Evolutionary conservation across 1,284 basidiomycete genomes (phyloP), one percentile per base, ranked within the genome.

Genomic region (Ganoderma resinaceum): DNA sequence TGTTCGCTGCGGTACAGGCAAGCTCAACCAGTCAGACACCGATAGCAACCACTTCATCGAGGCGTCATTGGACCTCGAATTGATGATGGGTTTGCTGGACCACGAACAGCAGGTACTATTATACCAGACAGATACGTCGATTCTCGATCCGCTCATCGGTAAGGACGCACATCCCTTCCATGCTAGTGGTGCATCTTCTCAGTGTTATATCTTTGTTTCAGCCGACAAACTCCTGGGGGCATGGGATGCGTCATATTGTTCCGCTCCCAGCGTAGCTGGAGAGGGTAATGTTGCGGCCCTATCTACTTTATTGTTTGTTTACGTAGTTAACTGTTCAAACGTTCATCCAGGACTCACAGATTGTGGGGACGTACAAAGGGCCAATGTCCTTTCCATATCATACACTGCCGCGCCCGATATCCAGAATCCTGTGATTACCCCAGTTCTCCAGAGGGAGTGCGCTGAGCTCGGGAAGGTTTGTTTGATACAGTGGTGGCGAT

Each of bases 21-120:
- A 53, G 7, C 31, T 63, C 38, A 63, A 63, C 31, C 31, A 33
- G 23, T 63, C 62, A 5, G 43, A 64, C 80, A 60, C 74, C 76
- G 16, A 66, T 76, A 85, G 7, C 80, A 68, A 71, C 79, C 69
- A 85, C 84, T 72, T 85, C 62, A 83, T 79, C 60, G 89, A 90
- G 73, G 83, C 83, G 33, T 78, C 86, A 69, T 81, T 90, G 12
- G 87, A 87, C 67, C 75, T 88, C 5, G 76, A 88, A 72, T 86
- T 86, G 70, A 79, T 76, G 11, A 86, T 87, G 80, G 75, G 73
- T 14, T 78, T 87, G 14, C 72, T 84, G 11, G 84, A 85, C 66
- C 77, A 73, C 2, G 75, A 80, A 75, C 82, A 33, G 83, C 81
- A 38, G 83, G 86, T 63, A 85, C 35, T 38, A 14, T 33, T 71